Conservation (phyloP, 2,329 filamentous ascomycete species). For the Elsinoe perseae region DNA sequence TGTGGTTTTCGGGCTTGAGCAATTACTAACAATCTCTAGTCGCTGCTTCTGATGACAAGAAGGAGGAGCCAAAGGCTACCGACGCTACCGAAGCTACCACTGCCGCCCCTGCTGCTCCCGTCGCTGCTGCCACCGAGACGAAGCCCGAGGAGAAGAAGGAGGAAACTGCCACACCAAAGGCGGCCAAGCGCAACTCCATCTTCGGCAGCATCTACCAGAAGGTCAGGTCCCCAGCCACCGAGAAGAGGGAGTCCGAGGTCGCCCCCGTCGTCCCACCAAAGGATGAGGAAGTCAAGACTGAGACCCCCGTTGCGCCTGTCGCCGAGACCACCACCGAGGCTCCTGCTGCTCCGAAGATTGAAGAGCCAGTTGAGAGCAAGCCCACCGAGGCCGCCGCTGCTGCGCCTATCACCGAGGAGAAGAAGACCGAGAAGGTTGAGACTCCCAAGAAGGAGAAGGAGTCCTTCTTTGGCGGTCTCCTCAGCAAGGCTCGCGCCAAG, state of each 20-base stretch:
- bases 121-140: slow-evolving; percentile 31
- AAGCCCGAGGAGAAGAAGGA: slow-evolving; percentile 39
- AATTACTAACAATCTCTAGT: slow-evolving; percentile 18
- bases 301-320: slow-evolving; percentile 27
- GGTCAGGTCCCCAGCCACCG: slow-evolving; percentile 41
- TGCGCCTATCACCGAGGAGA: slow-evolving; percentile 20
- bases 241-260: slow-evolving; percentile 66
- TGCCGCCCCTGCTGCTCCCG: slow-evolving; percentile 32
- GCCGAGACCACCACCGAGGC: slow-evolving; percentile 38
- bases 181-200: slow-evolving; percentile 74
- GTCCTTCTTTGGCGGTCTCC: slow-evolving; percentile 19
- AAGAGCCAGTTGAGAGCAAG: slow-evolving; percentile 25
- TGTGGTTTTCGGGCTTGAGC: slow-evolving; percentile 22
- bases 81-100: slow-evolving; percentile 41
- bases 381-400: slow-evolving; percentile 23
- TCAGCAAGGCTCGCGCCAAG: slow-evolving; percentile 20
- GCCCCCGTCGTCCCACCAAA: slow-evolving; percentile 43
- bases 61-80: slow-evolving; percentile 29
- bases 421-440: slow-evolving; percentile 16
- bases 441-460: slow-evolving; percentile 20
- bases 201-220: slow-evolving; percentile 63
- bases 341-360: slow-evolving; percentile 30
- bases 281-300: slow-evolving; percentile 37
- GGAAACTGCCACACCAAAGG: slow-evolving; percentile 49
- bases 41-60: slow-evolving; percentile 21